Evolutionary conservation across 805 yeast species (phyloP), one percentile per base, ranked within the genome.

Genomic region (Brettanomyces bruxellensis): DNA sequence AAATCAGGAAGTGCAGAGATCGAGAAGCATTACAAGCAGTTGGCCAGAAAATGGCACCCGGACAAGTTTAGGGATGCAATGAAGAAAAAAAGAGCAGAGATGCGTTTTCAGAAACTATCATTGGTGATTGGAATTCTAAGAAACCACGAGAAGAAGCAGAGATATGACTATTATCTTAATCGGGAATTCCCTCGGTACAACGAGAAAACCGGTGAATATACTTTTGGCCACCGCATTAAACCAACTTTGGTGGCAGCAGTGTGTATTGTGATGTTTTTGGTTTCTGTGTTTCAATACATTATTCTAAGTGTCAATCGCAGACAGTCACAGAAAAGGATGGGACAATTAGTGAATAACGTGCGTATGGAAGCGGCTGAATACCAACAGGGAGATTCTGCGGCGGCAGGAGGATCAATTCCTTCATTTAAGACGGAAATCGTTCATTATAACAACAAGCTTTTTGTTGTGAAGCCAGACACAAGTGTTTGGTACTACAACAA

Each of bases 181-280:
- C 75, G 78, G 54, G 97, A 98, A 6, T 91, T 93, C 66, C 98
- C 99, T 5, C 71, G 73, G 50, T 87, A 85, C 49, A 79, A 80
- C 40, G n/a, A 40, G 23, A 14, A 30, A 2, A 55, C 48, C 1
- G 35, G 42, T 2, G 41, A 23, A 12, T 53, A 46, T 38, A 18
- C 45, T 22, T 55, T 50, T 36, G 48, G 47, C 13, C 46, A 53
- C 24, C 51, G 50, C 38, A 45, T 47, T 1, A 49, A 50, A 25
- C 56, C 55, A 5, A 35, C 44, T 22, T 41, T 47, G 1, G 3
- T 41, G 4, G 3, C 47, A 3, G 42, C 50, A 18, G 12, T 49
- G 5, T 36, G 37, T 3, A 24, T 44, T 9, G 14, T 51, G 7
- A 40, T 45, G 6, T n/a, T 49, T 18, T 14, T 53, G 4, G 45